Percentiles rank a stretch among this genome's conserved stretches.
Conservation (phyloP, 140 eudicot species). For the Flaveria floridana region DNA sequence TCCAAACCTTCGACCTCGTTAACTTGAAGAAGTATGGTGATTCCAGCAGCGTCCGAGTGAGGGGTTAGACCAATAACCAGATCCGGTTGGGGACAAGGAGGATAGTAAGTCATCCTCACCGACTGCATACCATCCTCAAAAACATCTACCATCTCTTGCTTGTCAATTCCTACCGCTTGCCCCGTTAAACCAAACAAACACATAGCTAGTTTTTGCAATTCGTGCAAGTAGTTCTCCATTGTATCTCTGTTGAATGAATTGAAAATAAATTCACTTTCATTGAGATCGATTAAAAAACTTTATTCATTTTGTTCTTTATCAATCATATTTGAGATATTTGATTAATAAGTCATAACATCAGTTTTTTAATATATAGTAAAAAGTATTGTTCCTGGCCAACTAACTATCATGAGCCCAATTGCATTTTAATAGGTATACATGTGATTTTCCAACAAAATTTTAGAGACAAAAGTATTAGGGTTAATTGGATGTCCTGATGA, state of each 20-base stretch:
- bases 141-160: constrained; percentile 42
- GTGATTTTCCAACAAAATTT: neutral
- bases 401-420: neutral
- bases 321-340: too few relatives aligned
- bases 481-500: neutral
- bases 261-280: neutral
- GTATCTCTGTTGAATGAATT: constrained; percentile 38
- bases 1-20: constrained; percentile 60
- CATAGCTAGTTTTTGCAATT: constrained; percentile 48
- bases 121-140: constrained; percentile 65
- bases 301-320: neutral
- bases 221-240: constrained; percentile 43
- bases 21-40: constrained; percentile 61
- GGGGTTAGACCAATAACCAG: constrained; percentile 59
- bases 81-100: constrained; percentile 76
- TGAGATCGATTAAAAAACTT: too few relatives aligned
- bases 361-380: neutral
- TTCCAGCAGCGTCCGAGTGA: constrained; percentile 65
- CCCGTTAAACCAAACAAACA: constrained; percentile 45
- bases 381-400: constrained; percentile 4
- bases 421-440: constrained; percentile 5
- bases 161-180: constrained; percentile 44
- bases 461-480: neutral
- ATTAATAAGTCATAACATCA: neutral
- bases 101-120: constrained; percentile 65